Conservation (phyloP, 2,329 filamentous ascomycete genomes). For the Trichoderma atroviride region DNA sequence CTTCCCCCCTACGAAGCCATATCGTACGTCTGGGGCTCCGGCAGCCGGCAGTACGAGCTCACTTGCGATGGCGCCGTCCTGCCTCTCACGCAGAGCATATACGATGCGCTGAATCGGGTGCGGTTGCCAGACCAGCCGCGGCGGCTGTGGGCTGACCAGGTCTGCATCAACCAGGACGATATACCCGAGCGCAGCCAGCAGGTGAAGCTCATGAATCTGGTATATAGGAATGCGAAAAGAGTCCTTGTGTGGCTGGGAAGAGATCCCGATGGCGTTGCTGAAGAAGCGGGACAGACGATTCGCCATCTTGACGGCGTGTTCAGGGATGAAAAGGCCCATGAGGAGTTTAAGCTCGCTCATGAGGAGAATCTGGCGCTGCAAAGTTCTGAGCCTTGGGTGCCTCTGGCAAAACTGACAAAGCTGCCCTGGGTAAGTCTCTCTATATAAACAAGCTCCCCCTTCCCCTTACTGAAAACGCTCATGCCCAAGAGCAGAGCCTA, state of each 20-base stretch:
- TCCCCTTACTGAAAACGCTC: background rate
- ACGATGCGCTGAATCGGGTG: slow-evolving; percentile 38
- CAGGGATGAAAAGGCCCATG: slow-evolving; percentile 36
- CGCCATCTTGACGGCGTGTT: slow-evolving; percentile 37
- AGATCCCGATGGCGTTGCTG: slow-evolving; percentile 36
- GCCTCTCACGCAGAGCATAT: slow-evolving; percentile 37
- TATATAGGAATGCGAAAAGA: slow-evolving; percentile 40
- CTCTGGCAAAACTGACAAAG: slow-evolving; percentile 39
- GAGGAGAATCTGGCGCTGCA: slow-evolving; percentile 38
- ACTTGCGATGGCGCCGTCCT: slow-evolving; percentile 33
- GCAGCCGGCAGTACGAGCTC: slow-evolving; percentile 32
- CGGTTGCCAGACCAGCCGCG: slow-evolving; percentile 32
- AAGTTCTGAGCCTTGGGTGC: slow-evolving; percentile 36
- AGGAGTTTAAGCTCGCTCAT: slow-evolving; percentile 35
- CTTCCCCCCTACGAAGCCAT: slow-evolving; percentile 38
- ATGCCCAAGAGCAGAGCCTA: background rate
- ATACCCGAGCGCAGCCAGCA: slow-evolving; percentile 41
- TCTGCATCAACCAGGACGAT: slow-evolving; percentile 47
- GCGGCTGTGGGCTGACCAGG: slow-evolving; percentile 45
- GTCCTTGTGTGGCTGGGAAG: slow-evolving; percentile 44
- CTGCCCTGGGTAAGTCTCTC: slow-evolving; percentile 38
- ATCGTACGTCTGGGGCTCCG: slow-evolving; percentile 43
- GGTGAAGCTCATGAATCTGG: slow-evolving; percentile 44
- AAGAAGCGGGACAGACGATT: slow-evolving; percentile 36
- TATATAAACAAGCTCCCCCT: background rate